phyloP scores from a whole-genome alignment of 495 filamentous ascomycete genomes.

The Talaromyces proteolyticus region DNA sequence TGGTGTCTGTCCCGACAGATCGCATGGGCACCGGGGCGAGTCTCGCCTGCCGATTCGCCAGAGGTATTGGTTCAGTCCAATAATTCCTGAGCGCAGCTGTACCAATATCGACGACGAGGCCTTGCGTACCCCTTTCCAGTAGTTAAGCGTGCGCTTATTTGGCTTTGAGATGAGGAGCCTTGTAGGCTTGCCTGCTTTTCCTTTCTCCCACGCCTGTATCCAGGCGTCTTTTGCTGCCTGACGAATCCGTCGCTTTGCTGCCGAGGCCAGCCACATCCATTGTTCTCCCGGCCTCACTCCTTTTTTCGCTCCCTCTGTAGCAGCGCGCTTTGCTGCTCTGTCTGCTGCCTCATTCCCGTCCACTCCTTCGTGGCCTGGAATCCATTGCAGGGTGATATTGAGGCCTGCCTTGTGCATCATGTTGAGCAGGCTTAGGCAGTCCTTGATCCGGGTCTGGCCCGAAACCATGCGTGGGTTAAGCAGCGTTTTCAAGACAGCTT shows the following conservation, averaged over 20 bases:
- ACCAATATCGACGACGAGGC: conserved; percentile 22
- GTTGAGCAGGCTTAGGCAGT: background rate
- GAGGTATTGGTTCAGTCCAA: conserved; percentile 24
- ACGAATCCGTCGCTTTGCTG: conserved; percentile 6
- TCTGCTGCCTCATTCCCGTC: conserved; percentile 12
- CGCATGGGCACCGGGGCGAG: conserved; percentile 19
- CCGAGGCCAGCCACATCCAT: conserved; percentile 1
- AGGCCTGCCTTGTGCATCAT: background rate
- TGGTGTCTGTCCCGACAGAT: conserved; percentile 17
- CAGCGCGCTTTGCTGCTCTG: conserved; percentile 7
- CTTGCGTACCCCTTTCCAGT: conserved; percentile 10
- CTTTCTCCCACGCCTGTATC: conserved; percentile 1
- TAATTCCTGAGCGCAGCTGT: conserved; percentile 25
- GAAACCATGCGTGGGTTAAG: background rate
- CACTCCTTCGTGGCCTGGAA: conserved; percentile 10
- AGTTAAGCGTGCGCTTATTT: conserved; percentile 2
- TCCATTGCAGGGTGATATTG: conserved; percentile 6
- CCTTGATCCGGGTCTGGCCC: background rate
- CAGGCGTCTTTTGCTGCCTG: background rate
- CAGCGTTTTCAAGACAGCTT: conserved; percentile 1
- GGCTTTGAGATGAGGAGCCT: conserved; percentile 6
- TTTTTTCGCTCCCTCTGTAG: background rate
- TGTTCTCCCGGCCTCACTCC: background rate
- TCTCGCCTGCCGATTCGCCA: conserved; percentile 20
- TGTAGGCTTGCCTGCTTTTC: conserved; percentile 4